These are phyloP conservation scores for Penicillium ochrochloron DNA, from an alignment of 495 filamentous ascomycete genomes.

Conservation along the genomic window DNA sequence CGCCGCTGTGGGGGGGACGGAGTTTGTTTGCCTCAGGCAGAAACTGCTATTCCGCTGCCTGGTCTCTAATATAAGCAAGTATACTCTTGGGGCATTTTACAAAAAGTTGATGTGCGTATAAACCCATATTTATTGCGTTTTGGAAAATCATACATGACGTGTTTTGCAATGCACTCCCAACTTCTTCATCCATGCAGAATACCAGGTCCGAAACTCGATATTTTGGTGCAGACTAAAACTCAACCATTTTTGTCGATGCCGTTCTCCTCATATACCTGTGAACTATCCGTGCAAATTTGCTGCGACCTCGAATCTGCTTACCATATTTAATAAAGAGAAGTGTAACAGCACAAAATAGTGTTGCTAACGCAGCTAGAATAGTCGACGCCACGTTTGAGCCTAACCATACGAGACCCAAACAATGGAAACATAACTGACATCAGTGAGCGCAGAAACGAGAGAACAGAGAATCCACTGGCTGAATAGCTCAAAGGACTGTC, in stretches of 20 bases:
- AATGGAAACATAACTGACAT: too few relatives aligned
- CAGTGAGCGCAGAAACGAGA: too few relatives aligned
- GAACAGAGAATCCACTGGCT: too few relatives aligned
- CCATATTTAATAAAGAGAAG: slow-evolving; percentile 43
- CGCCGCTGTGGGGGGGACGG: slow-evolving; percentile 25
- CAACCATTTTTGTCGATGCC: slow-evolving; percentile 20
- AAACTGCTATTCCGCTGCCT: slow-evolving; percentile 14
- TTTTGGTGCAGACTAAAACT: neutral
- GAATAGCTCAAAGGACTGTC: too few relatives aligned
- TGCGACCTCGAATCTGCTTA: slow-evolving; percentile 39
- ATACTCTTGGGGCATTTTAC: neutral
- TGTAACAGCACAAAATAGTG: slow-evolving; percentile 43
- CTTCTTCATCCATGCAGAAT: neutral
- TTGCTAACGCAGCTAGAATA: too few relatives aligned
- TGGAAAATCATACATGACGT: neutral
- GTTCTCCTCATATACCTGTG: slow-evolving; percentile 31
- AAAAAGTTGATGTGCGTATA: neutral
- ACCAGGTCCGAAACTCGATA: neutral
- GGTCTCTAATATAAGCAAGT: neutral
- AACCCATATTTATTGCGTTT: neutral
- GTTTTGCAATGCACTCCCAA: neutral
- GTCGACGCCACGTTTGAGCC: too few relatives aligned
- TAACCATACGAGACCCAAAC: too few relatives aligned
- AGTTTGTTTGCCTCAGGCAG: slow-evolving; percentile 33
- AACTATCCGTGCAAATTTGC: slow-evolving; percentile 47